These are phyloP conservation scores for Sporothrix euskadiensis DNA, from an alignment of 2,329 filamentous ascomycete species.

Conservation along the genomic window DNA sequence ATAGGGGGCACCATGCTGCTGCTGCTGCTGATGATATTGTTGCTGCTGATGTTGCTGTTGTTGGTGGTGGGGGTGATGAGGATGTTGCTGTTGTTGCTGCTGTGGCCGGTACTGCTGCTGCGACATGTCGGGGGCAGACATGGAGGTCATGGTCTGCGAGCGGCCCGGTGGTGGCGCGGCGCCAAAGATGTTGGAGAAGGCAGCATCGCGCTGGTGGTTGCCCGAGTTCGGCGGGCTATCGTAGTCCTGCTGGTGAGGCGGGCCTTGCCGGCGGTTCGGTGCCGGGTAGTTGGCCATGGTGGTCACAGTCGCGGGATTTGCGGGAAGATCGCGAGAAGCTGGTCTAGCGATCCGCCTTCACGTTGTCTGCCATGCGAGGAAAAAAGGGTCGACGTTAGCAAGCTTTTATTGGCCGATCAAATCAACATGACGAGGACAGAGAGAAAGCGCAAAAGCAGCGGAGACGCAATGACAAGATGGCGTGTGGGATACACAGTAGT, in stretches of 20 bases:
- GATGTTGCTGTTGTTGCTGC: constrained; percentile 29
- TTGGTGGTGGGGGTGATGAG: constrained; percentile 23
- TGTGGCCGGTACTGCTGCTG: constrained; percentile 45
- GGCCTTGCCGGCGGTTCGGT: constrained; percentile 48
- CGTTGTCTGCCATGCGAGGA: constrained; percentile 13
- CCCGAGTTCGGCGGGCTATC: constrained; percentile 44
- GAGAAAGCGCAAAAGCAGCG: not conserved
- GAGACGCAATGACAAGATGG: not conserved
- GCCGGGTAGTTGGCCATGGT: constrained; percentile 60
- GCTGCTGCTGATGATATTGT: constrained; percentile 31
- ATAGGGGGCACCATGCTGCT: constrained; percentile 23
- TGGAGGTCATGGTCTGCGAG: constrained; percentile 92
- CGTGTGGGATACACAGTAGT: not conserved
- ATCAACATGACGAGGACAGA: too few relatives aligned
- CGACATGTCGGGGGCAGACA: constrained; percentile 57
- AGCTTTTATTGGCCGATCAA: not conserved
- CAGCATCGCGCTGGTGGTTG: constrained; percentile 80
- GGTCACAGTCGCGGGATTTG: not conserved
- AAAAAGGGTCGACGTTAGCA: not conserved
- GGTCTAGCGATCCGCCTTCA: constrained; percentile 22
- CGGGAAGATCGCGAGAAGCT: not conserved
- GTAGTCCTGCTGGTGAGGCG: constrained; percentile 51
- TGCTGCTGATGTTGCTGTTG: constrained; percentile 21
- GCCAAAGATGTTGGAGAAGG: constrained; percentile 95
- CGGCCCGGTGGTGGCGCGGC: constrained; percentile 80